phyloP scores from a whole-genome alignment of 768 basidiomycete genomes.

The Mycena maculata region DNA sequence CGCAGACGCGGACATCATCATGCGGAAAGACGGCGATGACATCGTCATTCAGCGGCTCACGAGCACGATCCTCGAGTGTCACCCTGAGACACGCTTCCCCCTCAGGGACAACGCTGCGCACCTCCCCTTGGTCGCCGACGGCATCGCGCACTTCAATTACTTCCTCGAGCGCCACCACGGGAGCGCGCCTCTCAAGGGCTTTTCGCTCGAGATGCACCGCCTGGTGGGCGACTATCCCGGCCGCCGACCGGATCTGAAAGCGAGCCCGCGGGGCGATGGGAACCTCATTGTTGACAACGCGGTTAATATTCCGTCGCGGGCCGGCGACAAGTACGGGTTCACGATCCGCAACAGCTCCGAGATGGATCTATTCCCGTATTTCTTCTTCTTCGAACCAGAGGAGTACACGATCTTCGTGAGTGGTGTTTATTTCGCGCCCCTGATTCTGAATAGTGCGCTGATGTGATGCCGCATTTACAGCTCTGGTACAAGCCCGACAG shows the following conservation, averaged over 20 bases:
- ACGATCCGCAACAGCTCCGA: background rate
- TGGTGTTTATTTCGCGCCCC: too few species aligned
- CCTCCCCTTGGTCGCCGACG: background rate
- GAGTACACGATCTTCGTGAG: conserved; percentile 2
- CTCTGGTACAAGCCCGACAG: background rate
- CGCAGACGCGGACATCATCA: background rate
- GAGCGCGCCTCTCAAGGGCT: background rate
- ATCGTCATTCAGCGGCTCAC: conserved; percentile 13
- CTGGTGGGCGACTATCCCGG: background rate
- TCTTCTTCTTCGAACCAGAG: conserved; percentile 15
- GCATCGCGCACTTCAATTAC: conserved; percentile 4
- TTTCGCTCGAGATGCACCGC: conserved; percentile 17
- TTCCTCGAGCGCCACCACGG: background rate
- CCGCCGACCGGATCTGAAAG: background rate
- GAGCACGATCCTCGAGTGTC: background rate
- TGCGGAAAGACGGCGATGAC: background rate
- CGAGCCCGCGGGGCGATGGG: background rate
- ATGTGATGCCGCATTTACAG: background rate
- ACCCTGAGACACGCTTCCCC: background rate
- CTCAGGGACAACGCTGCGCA: background rate
- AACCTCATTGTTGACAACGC: background rate
- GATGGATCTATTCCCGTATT: conserved; percentile 7
- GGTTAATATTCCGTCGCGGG: background rate
- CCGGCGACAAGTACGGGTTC: conserved; percentile 8
- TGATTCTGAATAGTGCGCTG: background rate